Percentiles rank a stretch among this genome's conserved stretches.
These are phyloP conservation scores for Metroxylon sagu DNA, from an alignment of 176 grass and related monocot species.

Conservation along the genomic window DNA sequence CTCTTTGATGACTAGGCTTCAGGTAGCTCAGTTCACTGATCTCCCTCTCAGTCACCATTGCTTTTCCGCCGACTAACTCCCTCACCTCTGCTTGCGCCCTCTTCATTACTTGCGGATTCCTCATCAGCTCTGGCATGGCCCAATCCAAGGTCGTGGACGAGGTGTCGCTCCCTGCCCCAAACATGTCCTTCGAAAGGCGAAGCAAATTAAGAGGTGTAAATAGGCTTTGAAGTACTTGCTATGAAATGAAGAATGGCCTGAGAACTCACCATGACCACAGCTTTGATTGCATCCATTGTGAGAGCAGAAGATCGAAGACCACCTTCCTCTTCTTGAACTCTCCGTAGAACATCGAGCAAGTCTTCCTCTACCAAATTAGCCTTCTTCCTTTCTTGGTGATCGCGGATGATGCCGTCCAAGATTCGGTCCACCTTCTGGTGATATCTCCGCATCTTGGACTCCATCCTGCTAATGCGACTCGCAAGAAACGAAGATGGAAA, in stretches of 20 bases:
- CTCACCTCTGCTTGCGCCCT: slow-evolving; percentile 11
- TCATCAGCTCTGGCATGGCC: no score
- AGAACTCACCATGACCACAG: slow-evolving; percentile 24
- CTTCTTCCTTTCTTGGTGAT: neutral
- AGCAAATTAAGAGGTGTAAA: no score
- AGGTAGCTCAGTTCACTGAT: slow-evolving; percentile 14
- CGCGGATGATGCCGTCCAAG: slow-evolving; percentile 27
- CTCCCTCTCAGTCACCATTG: slow-evolving; percentile 9
- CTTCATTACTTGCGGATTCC: no score
- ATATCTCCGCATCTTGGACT: slow-evolving; percentile 2
- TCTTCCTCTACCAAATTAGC: neutral
- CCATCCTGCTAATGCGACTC: slow-evolving; percentile 4
- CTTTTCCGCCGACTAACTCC: slow-evolving; percentile 4
- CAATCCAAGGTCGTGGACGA: no score
- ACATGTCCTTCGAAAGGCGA: no score
- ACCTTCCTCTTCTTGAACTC: slow-evolving; percentile 28
- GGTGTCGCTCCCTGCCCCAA: no score
- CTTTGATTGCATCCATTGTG: slow-evolving; percentile 20
- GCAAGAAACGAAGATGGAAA: slow-evolving; percentile 23
- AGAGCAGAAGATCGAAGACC: slow-evolving; percentile 4
- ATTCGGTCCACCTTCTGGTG: slow-evolving; percentile 21
- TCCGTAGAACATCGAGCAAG: slow-evolving; percentile 20
- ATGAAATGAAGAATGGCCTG: neutral
- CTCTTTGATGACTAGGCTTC: slow-evolving; percentile 28
- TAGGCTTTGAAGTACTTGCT: no score